Base-by-base conservation (phyloP, 2,329 filamentous ascomycete genomes). In the Aspergillus ochraceus region DNA sequence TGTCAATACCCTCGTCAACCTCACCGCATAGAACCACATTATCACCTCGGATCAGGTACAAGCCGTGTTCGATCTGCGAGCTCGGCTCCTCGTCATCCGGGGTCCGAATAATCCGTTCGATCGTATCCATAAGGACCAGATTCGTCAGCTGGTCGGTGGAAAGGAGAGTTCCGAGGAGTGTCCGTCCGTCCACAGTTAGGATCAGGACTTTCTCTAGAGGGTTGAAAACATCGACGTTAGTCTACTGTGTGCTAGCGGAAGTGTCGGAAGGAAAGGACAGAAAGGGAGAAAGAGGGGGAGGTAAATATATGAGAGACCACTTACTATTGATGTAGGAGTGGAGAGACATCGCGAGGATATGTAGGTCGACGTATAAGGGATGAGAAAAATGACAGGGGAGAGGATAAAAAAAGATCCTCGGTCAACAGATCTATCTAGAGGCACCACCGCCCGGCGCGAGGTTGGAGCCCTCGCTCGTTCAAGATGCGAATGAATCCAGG, bases 91-190 rank as follows among this genome's bases (percentile, higher is more conserved):
- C 84, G 71, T 97, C 92, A 72, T 97, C 93, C 49, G 86, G 84
- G 1, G 90, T 89, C 64, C 91, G 90, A 69, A 99, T 97, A 63
- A 97, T 90, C 66, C 95, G 90, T 77, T 99, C 95, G 62, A 92
- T 81, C 4, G 94, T 91, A 65, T 91, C 84, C 66, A 88, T 86
- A 12, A 99, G 84, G 26, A 98, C 92, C 63, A 99, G 81, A 77
- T 99, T 99, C 66, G 95, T 98, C 70, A 90, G 87, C 77, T 97
- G 89, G 76, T 99, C 95, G 73, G 90, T 92, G 49, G 90, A 91
- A 52, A 94, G 82, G 56, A 99, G 86, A 2, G 84, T 93, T 60
- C 95, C 95, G 62, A 91, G 84, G 22, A 94, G 80, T 51, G 91
- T 96, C 69, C 94, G 89, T 54, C 94, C 95, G 78, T 98, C 95